Percentiles rank a stretch among this genome's conserved stretches.
phyloP scores from a whole-genome alignment of 257 asterid genomes.

The Primulina huaijiensis region DNA sequence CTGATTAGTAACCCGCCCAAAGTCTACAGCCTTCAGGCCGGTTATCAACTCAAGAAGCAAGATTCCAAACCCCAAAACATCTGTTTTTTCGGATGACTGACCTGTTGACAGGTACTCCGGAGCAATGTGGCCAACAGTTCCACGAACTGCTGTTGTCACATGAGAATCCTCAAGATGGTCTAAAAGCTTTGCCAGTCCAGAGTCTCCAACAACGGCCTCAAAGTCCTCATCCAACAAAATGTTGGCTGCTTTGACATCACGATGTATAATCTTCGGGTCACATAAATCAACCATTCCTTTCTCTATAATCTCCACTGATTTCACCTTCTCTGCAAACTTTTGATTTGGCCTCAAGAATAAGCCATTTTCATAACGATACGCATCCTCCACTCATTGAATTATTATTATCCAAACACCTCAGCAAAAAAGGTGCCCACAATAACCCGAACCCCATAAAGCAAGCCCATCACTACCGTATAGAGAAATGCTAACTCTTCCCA shows the following conservation, averaged over 20 bases:
- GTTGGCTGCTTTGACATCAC: conserved; percentile 96
- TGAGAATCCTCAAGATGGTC: conserved; percentile 79
- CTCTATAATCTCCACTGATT: conserved; percentile 29
- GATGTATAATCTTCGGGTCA: conserved; percentile 87
- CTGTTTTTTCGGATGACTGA: conserved; percentile 92
- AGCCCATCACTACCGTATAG: conserved; percentile 32
- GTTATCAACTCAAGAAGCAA: conserved; percentile 86
- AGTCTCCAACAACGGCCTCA: conserved; percentile 95
- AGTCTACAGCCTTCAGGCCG: conserved; percentile 84
- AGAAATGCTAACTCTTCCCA: conserved; percentile 26
- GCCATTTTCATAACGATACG: conserved; percentile 25
- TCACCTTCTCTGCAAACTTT: conserved; percentile 37
- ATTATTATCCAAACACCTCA: conserved; percentile 26
- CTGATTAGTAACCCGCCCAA: conserved; percentile 75
- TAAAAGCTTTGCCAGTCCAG: conserved; percentile 87
- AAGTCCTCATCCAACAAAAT: conserved; percentile 89
- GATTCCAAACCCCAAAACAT: conserved; percentile 86
- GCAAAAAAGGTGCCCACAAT: conserved; percentile 28
- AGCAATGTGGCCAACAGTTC: conserved; percentile 95
- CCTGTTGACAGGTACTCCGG: conserved; percentile 87
- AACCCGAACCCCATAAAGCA: conserved; percentile 37
- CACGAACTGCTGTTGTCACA: conserved; percentile 94
- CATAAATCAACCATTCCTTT: conserved; percentile 55
- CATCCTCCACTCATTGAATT: conserved; percentile 29
- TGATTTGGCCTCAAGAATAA: conserved; percentile 31